Evolutionary conservation across 73 alveolate genomes (phyloP), one percentile per base, ranked within the genome.

Genomic region (Paraurostyla sp.): DNA sequence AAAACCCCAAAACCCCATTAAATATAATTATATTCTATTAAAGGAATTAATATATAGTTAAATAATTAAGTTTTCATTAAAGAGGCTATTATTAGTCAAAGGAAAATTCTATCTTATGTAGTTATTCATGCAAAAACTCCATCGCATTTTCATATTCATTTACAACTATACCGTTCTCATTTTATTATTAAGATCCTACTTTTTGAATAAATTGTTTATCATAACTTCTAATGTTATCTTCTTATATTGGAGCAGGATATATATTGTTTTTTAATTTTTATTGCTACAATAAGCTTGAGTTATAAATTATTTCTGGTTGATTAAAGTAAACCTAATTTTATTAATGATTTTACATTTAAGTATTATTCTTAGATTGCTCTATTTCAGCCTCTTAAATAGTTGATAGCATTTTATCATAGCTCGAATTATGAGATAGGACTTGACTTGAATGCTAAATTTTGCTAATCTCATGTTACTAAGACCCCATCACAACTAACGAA

Each of bases 81-180:
- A 27, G 23, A 11, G 3, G 41, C 58, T 65, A 38, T 40, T 65
- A 73, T 73, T 43, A 46, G 46, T 73, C 86, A 48, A 73, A 73
- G 23, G 86, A 73, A 48, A 73, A 73, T 43, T 73, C 86, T 16
- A 73, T 73, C 46, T 73, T 73, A 48, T 73, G 86, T 25, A 73
- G 71, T 48, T 73, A 36, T 36, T 73, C 45, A 45, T 48, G 68
- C 71, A 73, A 49, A 71, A 73, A 48, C 0, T 42, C 23, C 71
- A 48, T 45, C 4, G 86, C 86, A 9, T 73, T 9, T 45, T 45
- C 16, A 27, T 73, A 73, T 23, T 48, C 69, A 2, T 22, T 9
- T 33, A 52, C 71, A 13, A 29, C 71, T n/a, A 20, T 52, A 52
- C 4, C 4, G 33, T 52, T 4, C 30, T 20, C 69, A 52, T 52